Evolutionary conservation across 257 asterid species (phyloP), one percentile per base, ranked within the genome.

Genomic region (Plantago elongata): DNA sequence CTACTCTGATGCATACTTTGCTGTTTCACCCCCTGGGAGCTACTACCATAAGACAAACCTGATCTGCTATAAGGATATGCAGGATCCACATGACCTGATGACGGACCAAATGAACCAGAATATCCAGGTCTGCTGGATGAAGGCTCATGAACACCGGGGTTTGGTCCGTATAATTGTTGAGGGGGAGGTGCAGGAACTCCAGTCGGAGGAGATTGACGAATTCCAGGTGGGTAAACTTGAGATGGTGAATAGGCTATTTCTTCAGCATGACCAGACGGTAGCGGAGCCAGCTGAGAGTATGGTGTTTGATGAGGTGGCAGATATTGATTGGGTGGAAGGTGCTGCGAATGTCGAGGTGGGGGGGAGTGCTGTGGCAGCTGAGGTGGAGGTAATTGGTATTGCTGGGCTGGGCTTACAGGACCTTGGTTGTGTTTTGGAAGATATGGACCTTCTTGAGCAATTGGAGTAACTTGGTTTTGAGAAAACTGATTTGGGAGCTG

Each of bases 181-280:
- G 64, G 22, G 54, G 64, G 54, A 60, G 75, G 63, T 43, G 77
- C 69, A 69, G 81, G 73, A 15, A 77, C 79, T 49, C 42, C 66
- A 63, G 72, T 80, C 29, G 83, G 51, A 8, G 72, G 79, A 44
- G 66, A 22, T 66, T 78, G 75, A 44, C 77, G 70, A 47, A 72
- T 18, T 66, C 81, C 91, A 67, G 81, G 85, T 9, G 72, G 74
- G 56, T 75, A 84, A 43, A 65, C 74, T 60, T 70, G 71, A 64
- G 61, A 72, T 54, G 83, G 38, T 14, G 71, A 62, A 72, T 62
- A 71, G 42, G 59, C 37, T 50, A 75, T 34, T 17, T 75, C 54
- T 47, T 67, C 62, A 44, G 75, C 37, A 27, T 57, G 84, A 37
- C 66, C 65, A 51, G 64, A 83, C 57, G 80, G 72, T 13, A 69